Percentiles rank a stretch among this genome's conserved stretches.
phyloP scores from a whole-genome alignment of 2,329 filamentous ascomycete species.

The Hymenoscyphus scutula region DNA sequence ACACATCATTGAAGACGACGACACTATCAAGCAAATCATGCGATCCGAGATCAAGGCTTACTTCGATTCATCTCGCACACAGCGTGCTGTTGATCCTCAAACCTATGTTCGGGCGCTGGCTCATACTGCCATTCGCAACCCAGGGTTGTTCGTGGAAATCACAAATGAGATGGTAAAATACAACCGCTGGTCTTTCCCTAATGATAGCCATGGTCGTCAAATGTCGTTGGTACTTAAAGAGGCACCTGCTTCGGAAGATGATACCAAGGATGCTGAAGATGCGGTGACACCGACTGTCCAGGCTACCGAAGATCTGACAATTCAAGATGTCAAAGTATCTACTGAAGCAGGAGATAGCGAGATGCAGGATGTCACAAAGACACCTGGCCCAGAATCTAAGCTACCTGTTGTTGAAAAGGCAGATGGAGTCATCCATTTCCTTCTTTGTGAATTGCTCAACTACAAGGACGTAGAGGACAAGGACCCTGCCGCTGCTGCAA shows the following conservation, averaged over 20 bases:
- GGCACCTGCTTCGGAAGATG: constrained; percentile 10
- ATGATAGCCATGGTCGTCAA: constrained; percentile 39
- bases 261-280: constrained; percentile 29
- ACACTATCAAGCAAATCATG: constrained; percentile 89
- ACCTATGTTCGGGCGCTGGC: constrained; percentile 75
- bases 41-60: constrained; percentile 78
- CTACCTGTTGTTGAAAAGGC: constrained; percentile 85
- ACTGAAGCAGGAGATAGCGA: constrained; percentile 60
- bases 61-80: constrained; percentile 57
- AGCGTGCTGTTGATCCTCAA: constrained; percentile 64
- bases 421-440: constrained; percentile 91
- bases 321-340: constrained; percentile 55
- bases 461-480: constrained; percentile 93
- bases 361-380: constrained; percentile 64
- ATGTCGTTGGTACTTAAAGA: constrained; percentile 41
- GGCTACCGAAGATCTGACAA: constrained; percentile 37
- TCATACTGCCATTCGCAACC: constrained; percentile 75
- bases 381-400: constrained; percentile 62
- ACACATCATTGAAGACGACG: constrained; percentile 92
- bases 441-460: constrained; percentile 86
- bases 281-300: constrained; percentile 35
- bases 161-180: constrained; percentile 83
- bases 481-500: constrained; percentile 47
- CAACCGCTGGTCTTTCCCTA: constrained; percentile 51
- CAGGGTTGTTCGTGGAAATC: constrained; percentile 82